Base-by-base conservation (phyloP, 257 asterid genomes). In the Solanum gandarillasii region DNA sequence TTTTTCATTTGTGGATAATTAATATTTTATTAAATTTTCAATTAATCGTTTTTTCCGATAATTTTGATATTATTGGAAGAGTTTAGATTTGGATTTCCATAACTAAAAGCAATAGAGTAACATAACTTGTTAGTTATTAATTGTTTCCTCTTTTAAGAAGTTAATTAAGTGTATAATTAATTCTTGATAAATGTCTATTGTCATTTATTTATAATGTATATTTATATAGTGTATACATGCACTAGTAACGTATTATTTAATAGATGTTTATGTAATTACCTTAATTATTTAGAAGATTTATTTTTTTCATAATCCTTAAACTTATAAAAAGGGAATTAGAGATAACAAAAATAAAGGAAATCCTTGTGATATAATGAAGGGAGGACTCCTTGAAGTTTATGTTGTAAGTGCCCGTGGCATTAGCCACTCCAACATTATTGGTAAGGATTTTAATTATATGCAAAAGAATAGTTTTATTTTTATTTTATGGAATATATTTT, bases 381-480 rank as follows among this genome's bases (percentile, higher is more conserved):
- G 98, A 86, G 96, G 95, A 84, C 86, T 88, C 43, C 98, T 95
- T 79, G 96, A 96, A 94, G 95, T 96, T 38, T 89, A 95, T 88
- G 94, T 95, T 48, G 98, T 96, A 78, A 92, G 94, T 78, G 98
- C 96, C 20, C 62, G 92, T 90, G 98, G 94, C 91, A 89, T 96
- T 35, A 89, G 82, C 16, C 93, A 52, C 76, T 43, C 90, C 39
- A 46, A 81, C 39, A 27, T 81, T 38, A 73, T 94, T 52, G 95
- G 98, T 95, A 92, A 83, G 78, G 12, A 71, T 31, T 71, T 31
- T 71, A 71, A 0, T 70, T 1, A 70, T 70, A 25, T 67, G 12
- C 0, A 70, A 70, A 70, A 14, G 1, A 70, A 2, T 48, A 5
- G 2, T 10, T 27, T 34, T 34, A 31, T 12, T 70, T 70, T 29